These are phyloP conservation scores for Hypoxylon lenormandii DNA, from an alignment of 495 filamentous ascomycete genomes.

Conservation along the genomic window DNA sequence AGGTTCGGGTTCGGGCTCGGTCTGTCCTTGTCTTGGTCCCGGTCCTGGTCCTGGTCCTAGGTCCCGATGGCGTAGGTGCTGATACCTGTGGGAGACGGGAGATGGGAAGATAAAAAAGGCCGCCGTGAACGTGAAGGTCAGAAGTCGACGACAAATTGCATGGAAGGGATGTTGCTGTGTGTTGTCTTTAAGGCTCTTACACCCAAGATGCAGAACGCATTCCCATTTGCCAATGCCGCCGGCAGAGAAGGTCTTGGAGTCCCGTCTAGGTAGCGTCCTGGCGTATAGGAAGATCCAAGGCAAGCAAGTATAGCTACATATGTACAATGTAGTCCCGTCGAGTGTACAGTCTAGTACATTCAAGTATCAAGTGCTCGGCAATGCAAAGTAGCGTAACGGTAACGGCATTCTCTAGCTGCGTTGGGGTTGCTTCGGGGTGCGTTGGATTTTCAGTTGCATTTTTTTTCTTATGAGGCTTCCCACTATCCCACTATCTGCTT, in stretches of 20 bases:
- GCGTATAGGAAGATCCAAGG: not conserved
- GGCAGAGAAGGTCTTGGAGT: conserved; percentile 20
- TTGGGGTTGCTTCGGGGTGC: too few relatives aligned
- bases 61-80: not conserved
- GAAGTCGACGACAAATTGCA: conserved; percentile 20
- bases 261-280: too few relatives aligned
- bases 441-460: conserved; percentile 17
- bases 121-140: conserved; percentile 14
- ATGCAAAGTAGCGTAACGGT: conserved; percentile 44
- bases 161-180: conserved; percentile 35
- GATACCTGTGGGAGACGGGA: conserved; percentile 2
- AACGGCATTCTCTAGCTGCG: conserved; percentile 42
- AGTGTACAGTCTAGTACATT: conserved; percentile 37
- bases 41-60: conserved; percentile 6
- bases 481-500: not conserved
- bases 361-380: conserved; percentile 28
- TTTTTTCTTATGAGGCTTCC: not conserved
- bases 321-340: conserved; percentile 21
- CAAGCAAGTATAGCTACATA: conserved; percentile 11
- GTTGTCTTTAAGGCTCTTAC: conserved; percentile 46
- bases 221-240: conserved; percentile 46
- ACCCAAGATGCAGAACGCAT: conserved; percentile 33
- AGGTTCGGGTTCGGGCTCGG: conserved; percentile 2
- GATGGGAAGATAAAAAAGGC: too few relatives aligned
- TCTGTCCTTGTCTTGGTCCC: conserved; percentile 1